These are phyloP conservation scores for Metschnikowia lachancei DNA, from an alignment of 805 yeast genomes.

Conservation along the genomic window DNA sequence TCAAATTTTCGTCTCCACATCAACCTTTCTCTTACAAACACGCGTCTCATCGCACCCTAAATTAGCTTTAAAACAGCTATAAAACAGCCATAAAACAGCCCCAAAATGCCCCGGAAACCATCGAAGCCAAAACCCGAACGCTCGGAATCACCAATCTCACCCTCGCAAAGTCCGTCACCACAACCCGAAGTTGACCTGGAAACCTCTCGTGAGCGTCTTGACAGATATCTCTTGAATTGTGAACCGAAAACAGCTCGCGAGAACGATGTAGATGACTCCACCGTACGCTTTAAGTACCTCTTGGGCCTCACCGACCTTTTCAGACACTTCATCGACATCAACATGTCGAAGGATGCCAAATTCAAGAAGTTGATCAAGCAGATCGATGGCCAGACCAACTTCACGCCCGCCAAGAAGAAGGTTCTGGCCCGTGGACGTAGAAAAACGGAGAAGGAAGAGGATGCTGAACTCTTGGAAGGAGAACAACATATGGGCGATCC, in stretches of 20 bases:
- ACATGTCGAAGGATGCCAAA: constrained; percentile 73
- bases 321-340: constrained; percentile 80
- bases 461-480: constrained; percentile 82
- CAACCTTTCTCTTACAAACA: no score
- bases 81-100: no score
- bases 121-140: no score
- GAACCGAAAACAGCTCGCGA: constrained; percentile 60
- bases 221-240: constrained; percentile 16
- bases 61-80: no score
- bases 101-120: no score
- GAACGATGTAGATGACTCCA: constrained; percentile 58
- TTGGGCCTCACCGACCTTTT: constrained; percentile 81
- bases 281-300: constrained; percentile 75
- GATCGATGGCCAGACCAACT: constrained; percentile 50
- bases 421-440: constrained; percentile 52
- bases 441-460: constrained; percentile 94
- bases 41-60: no score
- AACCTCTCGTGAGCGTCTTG: constrained; percentile 8
- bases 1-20: no score
- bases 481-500: constrained; percentile 63
- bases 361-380: constrained; percentile 60
- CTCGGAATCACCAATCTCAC: background rate
- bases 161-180: background rate
- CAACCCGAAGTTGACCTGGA: background rate
- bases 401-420: constrained; percentile 28